Evolutionary conservation across 164 flowering plant genomes (phyloP).

Genomic region (Dillenia suffruticosa): DNA sequence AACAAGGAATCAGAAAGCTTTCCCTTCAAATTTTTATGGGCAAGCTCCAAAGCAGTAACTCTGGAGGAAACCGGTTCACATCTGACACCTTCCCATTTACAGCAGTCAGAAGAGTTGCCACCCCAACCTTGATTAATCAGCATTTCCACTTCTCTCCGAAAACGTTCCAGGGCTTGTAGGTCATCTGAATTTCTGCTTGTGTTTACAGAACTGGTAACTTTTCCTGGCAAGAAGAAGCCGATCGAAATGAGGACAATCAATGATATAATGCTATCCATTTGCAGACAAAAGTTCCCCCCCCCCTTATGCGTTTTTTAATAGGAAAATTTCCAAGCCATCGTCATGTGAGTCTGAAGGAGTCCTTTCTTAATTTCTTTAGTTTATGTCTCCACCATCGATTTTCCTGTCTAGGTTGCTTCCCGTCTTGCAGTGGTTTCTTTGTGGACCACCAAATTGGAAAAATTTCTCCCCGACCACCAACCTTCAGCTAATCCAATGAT

Average conservation of each 20-base stretch:
- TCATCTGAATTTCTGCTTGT: constrained; percentile 11
- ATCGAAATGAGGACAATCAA: not conserved
- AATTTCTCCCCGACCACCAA: too few species aligned
- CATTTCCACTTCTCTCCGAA: constrained; percentile 3
- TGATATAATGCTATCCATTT: too few species aligned
- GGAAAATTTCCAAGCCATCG: too few species aligned
- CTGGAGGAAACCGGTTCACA: constrained; percentile 3
- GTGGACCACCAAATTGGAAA: too few species aligned
- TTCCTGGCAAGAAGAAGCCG: constrained; percentile 1
- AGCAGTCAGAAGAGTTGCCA: constrained; percentile 6
- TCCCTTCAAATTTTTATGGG: constrained; percentile 14
- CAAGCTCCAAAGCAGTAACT: constrained; percentile 17
- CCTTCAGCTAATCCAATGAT: too few species aligned
- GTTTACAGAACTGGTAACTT: constrained; percentile 8
- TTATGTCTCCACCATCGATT: too few species aligned
- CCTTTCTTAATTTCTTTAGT: too few species aligned
- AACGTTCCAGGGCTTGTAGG: constrained; percentile 14
- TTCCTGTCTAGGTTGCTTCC: too few species aligned
- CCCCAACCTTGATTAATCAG: constrained; percentile 4
- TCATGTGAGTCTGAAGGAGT: too few species aligned
- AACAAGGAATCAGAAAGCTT: constrained; percentile 16
- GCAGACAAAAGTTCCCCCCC: too few species aligned
- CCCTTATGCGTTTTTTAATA: too few species aligned
- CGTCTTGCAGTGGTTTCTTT: too few species aligned
- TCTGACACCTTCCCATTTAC: constrained; percentile 7